Evolutionary conservation across 1,284 basidiomycete genomes (phyloP).

Genomic region (Meripilus lineatus): DNA sequence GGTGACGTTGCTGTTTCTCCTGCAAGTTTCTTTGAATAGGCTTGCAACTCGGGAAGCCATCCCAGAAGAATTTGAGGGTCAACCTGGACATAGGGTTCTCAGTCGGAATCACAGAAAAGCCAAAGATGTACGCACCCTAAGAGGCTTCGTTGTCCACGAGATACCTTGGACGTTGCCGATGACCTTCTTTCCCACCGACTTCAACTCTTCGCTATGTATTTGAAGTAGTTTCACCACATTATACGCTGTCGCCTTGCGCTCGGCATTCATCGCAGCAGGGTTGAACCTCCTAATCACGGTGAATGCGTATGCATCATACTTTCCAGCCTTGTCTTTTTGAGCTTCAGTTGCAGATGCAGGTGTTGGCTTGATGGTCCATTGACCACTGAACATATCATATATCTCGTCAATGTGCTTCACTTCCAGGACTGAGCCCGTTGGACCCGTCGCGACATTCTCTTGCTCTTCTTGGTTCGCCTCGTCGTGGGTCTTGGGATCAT

Average conservation of each 20-base stretch:
- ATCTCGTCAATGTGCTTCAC: constrained; percentile 25
- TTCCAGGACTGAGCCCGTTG: constrained; percentile 22
- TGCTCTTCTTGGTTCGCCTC: constrained; percentile 4
- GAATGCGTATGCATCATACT: constrained; percentile 27
- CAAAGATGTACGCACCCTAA: constrained; percentile 35
- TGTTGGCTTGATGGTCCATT: constrained; percentile 23
- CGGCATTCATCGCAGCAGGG: constrained; percentile 11
- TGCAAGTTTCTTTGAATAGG: constrained; percentile 36
- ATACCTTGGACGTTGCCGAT: constrained; percentile 50
- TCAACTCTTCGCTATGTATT: constrained; percentile 50
- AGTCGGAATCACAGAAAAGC: not conserved
- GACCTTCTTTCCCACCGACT: constrained; percentile 49
- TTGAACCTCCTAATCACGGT: constrained; percentile 25
- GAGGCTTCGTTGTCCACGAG: constrained; percentile 52
- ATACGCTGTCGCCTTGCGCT: constrained; percentile 17
- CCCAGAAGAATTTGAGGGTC: constrained; percentile 51
- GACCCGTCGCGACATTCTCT: constrained; percentile 20
- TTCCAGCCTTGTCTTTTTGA: constrained; percentile 13
- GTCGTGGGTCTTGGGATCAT: not conserved
- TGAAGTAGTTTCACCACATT: constrained; percentile 31
- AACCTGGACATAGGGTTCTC: constrained; percentile 29
- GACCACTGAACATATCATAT: constrained; percentile 21
- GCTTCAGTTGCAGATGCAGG: constrained; percentile 14
- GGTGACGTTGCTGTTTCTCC: constrained; percentile 27
- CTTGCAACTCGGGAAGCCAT: constrained; percentile 42